Conservation (phyloP, 2,329 filamentous ascomycete species). For the Didymella sp. region DNA sequence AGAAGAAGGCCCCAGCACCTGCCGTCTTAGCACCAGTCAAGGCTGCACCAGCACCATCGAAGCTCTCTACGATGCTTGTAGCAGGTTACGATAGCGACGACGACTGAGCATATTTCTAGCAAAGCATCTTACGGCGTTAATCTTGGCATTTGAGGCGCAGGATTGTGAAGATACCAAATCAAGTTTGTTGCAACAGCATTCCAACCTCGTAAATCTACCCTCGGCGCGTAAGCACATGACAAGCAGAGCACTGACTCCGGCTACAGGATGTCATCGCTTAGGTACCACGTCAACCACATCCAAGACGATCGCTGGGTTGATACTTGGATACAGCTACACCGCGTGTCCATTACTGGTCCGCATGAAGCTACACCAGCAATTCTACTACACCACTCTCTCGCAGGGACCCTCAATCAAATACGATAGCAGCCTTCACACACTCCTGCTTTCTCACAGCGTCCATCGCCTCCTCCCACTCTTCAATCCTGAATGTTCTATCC, state of each 20-base stretch:
- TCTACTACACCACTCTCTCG: too few relatives aligned
- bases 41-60: slow-evolving; percentile 19
- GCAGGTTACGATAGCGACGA: slow-evolving; percentile 43
- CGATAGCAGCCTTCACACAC: slow-evolving; percentile 76
- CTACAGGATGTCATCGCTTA: neutral
- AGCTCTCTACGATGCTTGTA: slow-evolving; percentile 35
- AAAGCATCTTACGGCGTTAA: neutral
- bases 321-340: neutral
- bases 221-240: neutral
- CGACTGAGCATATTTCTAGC: neutral
- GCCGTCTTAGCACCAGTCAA: slow-evolving; percentile 19
- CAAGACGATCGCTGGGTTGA: neutral
- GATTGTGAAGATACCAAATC: neutral
- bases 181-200: neutral
- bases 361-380: too few relatives aligned
- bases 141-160: neutral
- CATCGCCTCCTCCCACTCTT: slow-evolving; percentile 74
- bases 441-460: slow-evolving; percentile 75
- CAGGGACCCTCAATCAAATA: slow-evolving; percentile 61
- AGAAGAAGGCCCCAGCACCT: slow-evolving; percentile 53
- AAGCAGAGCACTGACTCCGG: neutral
- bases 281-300: neutral
- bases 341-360: too few relatives aligned
- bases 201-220: neutral
- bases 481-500: slow-evolving; percentile 75